Evolutionary conservation across 352 stramenopile genomes (phyloP), one percentile per base, ranked within the genome.

Genomic region (Thraustochytrium striatum): DNA sequence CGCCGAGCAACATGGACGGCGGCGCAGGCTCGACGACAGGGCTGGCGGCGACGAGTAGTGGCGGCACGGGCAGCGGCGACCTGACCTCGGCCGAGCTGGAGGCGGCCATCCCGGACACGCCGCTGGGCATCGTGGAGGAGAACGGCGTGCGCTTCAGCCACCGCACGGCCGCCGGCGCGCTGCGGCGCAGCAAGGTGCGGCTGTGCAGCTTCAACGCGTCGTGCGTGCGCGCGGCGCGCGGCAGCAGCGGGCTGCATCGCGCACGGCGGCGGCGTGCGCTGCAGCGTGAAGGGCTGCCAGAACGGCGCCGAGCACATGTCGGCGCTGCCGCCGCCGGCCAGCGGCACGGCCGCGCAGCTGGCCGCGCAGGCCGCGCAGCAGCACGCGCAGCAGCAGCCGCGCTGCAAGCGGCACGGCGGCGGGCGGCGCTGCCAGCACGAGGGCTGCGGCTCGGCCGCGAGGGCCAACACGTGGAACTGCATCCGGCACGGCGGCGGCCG

Each of bases 401-500:
- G 89, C 25, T 95, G 91, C 82, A 96, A 90, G 16, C 86, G 86
- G 50, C 91, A 96, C 81, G 91, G 91, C 52, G 91, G 88, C 72
- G 88, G 88, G 30, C 85, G 87, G 57, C 83, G 88, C 44, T 92
- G 88, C 79, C 72, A 82, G 65, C 83, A 89, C 9, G 73, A 86
- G 36, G 88, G 86, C 43, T 93, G 88, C 72, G 82, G 87, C 57
- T 93, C 93, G 83, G 57, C 55, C 19, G 65, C 65, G 1, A 75
- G 41, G 9, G 65, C 41, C 65, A 75, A 75, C 44, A 75, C 65
- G 65, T 30, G 43, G n/a, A 83, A 90, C 30, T 95, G 91, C 82
- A 95, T 89, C 7, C n/a, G n/a, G 39, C 91, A 95, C 84, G 91
- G 91, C 57, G 91, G 91, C 80, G 91, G 91, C 47, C 81, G 93